Evolutionary conservation across 1,284 basidiomycete genomes (phyloP), one percentile per base, ranked within the genome.

Genomic region (Microstroma glucosiphilum): DNA sequence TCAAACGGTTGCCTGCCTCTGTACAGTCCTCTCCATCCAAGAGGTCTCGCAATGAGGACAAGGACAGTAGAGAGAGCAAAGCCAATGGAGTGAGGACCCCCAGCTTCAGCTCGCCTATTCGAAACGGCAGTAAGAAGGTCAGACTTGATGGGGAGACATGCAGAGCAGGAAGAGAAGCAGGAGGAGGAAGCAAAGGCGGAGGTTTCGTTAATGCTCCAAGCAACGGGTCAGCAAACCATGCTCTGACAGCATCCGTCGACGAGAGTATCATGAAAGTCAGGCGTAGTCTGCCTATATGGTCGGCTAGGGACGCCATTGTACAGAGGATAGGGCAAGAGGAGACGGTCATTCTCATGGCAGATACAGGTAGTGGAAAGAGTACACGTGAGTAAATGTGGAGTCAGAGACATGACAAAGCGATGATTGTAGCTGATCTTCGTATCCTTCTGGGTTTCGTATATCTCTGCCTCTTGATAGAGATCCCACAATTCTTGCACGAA

Each of bases 311-410:
- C 46, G 66, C 58, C 46, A 60, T 65, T 61, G 58, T 75, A 4
- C 60, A 71, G 2, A 65, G 65, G 9, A 66, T 77, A 1, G 81
- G 84, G 51, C 82, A 85, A 54, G 87, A 94, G 79, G 90, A 96
- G 78, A 91, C 96, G 2, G 89, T 90, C 1, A 87, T 98, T 58
- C 84, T 98, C 25, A 83, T 98, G 17, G 94, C 93, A 59, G 94
- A 98, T 81, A 98, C 94, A 0, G 96, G 94, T 42, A 96, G 92
- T 26, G 94, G 94, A 66, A 98, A 98, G 82, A 96, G 94, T 0
- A 98, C 94, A 56, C 93, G 94, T 37, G 30, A 37, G 30, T 37
- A 37, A 9, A 37, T 9, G 4, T 37, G 4, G 30, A 37, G 30
- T 3, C 30, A 37, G 4, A 37, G 30, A 37, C 30, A 9, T 37